These are phyloP conservation scores for Sphagnum tenellum DNA, from an alignment of 225 moss, liverwort and hornwort species.

Conservation along the genomic window DNA sequence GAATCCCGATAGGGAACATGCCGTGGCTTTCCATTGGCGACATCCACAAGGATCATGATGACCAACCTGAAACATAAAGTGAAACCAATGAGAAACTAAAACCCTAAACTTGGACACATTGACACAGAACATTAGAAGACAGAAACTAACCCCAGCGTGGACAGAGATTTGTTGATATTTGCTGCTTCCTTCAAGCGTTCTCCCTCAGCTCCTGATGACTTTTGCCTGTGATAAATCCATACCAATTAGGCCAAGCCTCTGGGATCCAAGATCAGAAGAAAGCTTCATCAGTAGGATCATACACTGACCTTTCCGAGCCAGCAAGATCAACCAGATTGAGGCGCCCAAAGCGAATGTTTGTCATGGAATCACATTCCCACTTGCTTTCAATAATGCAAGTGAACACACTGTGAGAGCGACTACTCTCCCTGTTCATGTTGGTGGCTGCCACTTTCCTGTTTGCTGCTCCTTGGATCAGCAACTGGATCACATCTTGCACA, in stretches of 20 bases:
- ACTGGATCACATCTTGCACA: slow-evolving; percentile 87
- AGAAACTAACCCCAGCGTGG: slow-evolving; percentile 67
- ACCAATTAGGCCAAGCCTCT: background rate
- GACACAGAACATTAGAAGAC: background rate
- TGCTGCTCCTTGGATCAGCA: slow-evolving; percentile 83
- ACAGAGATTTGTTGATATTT: slow-evolving; percentile 94
- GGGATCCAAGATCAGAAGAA: background rate
- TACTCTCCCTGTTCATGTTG: slow-evolving; percentile 97
- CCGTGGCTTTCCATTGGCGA: slow-evolving; percentile 86
- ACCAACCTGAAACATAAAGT: slow-evolving; percentile 51
- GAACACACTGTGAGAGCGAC: slow-evolving; percentile 95
- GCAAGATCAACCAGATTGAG: slow-evolving; percentile 92
- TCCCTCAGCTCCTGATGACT: slow-evolving; percentile 89
- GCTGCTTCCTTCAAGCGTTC: slow-evolving; percentile 97
- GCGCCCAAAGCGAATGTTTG: slow-evolving; percentile 79
- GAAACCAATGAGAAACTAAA: background rate
- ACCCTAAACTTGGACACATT: background rate
- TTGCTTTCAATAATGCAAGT: slow-evolving; percentile 95
- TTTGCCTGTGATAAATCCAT: slow-evolving; percentile 48
- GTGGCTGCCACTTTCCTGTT: slow-evolving; percentile 92
- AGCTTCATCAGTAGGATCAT: background rate
- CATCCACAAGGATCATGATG: slow-evolving; percentile 93
- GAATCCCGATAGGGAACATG: slow-evolving; percentile 97
- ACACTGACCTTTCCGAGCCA: slow-evolving; percentile 76
- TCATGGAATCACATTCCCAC: slow-evolving; percentile 91